phyloP scores from a whole-genome alignment of 164 flowering plant genomes.

The Aristolochia californica region DNA sequence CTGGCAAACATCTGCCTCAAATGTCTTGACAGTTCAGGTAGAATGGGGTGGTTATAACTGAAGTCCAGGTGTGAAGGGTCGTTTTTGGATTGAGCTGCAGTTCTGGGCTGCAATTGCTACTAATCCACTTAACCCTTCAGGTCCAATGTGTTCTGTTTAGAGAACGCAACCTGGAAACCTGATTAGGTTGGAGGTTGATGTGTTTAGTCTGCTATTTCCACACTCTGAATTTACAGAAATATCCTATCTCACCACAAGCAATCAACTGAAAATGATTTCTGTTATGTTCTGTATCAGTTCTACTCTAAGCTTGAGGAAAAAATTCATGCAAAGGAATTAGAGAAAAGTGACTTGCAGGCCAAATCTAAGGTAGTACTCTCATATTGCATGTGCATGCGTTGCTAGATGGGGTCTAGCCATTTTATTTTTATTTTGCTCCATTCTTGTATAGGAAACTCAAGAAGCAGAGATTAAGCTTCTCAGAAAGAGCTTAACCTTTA shows the following conservation, averaged over 20 bases:
- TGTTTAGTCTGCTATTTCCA: too few relatives aligned
- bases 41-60: constrained; percentile 1
- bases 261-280: too few relatives aligned
- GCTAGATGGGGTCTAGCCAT: neutral
- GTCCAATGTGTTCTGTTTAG: too few relatives aligned
- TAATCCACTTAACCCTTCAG: too few relatives aligned
- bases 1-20: neutral
- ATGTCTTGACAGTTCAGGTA: constrained; percentile 1
- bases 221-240: too few relatives aligned
- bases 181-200: too few relatives aligned
- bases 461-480: constrained; percentile 84
- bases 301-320: constrained; percentile 86
- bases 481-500: constrained; percentile 73
- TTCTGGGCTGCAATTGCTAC: too few relatives aligned
- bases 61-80: too few relatives aligned
- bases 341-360: constrained; percentile 63
- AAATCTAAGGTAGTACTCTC: constrained; percentile 60
- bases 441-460: constrained; percentile 54
- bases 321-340: constrained; percentile 72
- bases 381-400: neutral
- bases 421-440: neutral
- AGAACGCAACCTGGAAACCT: too few relatives aligned
- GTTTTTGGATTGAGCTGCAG: too few relatives aligned
- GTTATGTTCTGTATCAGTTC: constrained; percentile 33
- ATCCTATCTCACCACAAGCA: too few relatives aligned